These are phyloP conservation scores for Saururus chinensis DNA, from an alignment of 164 flowering plant species.

Conservation along the genomic window DNA sequence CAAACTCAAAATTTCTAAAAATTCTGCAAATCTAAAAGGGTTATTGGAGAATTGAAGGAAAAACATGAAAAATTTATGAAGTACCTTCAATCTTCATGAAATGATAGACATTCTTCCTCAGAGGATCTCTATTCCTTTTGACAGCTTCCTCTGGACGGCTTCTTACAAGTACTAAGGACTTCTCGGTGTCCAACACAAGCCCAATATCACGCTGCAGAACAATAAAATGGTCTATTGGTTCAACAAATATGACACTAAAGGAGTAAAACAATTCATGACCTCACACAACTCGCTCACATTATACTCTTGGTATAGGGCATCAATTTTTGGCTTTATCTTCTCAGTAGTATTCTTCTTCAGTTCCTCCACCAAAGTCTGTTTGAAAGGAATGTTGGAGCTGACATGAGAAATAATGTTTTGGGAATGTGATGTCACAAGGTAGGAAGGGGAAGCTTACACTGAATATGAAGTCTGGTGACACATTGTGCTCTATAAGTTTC, in stretches of 20 bases:
- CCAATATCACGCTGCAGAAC: slow-evolving; percentile 17
- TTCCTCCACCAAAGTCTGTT: slow-evolving; percentile 38
- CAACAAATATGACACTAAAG: not conserved
- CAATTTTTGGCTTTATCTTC: slow-evolving; percentile 19
- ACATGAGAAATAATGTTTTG: too few species aligned
- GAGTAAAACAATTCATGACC: not conserved
- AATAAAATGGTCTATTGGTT: not conserved
- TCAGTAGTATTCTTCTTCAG: slow-evolving; percentile 31
- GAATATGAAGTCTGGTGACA: slow-evolving; percentile 38
- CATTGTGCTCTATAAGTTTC: slow-evolving; percentile 42
- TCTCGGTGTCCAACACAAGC: slow-evolving; percentile 10
- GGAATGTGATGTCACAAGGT: not conserved
- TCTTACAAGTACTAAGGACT: slow-evolving; percentile 1
- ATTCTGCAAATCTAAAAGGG: not conserved
- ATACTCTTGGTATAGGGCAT: slow-evolving; percentile 30
- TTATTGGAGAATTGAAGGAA: not conserved
- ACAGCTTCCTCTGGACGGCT: slow-evolving; percentile 11
- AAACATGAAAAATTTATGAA: not conserved
- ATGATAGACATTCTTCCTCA: slow-evolving; percentile 18
- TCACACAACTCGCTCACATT: slow-evolving; percentile 17
- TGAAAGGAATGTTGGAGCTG: too few species aligned
- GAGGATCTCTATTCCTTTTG: slow-evolving; percentile 17
- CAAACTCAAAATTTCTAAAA: not conserved
- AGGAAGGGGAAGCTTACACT: slow-evolving; percentile 20
- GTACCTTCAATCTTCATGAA: slow-evolving; percentile 57